Evolutionary conservation across 2,329 filamentous ascomycete species (phyloP).

Genomic region (Periconia sp.): DNA sequence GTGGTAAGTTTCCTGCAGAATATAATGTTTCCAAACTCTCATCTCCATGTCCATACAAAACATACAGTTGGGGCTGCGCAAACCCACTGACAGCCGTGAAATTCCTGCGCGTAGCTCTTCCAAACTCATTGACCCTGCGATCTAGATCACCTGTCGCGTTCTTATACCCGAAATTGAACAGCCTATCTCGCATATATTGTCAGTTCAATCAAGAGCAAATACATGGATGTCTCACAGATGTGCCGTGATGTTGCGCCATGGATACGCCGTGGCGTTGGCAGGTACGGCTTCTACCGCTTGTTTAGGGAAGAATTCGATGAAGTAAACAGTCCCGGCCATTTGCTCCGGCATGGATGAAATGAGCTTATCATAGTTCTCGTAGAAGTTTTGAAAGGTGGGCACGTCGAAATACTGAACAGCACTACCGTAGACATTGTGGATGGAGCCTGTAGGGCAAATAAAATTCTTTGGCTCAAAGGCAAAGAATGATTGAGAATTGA

Average conservation of each 20-base stretch:
- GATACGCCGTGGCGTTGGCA: constrained; percentile 2
- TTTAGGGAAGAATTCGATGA: constrained; percentile 8
- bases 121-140: not conserved
- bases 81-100: not conserved
- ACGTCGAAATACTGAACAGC: constrained; percentile 2
- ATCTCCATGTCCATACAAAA: constrained; percentile 1
- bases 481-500: not conserved
- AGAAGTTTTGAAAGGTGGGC: constrained; percentile 4
- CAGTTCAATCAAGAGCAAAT: not conserved
- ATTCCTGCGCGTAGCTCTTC: not conserved
- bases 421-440: constrained; percentile 9
- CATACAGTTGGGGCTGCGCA: not conserved
- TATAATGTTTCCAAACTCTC: not conserved
- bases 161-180: constrained; percentile 1
- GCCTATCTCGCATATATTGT: constrained; percentile 1
- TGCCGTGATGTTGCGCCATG: constrained; percentile 8
- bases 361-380: constrained; percentile 1
- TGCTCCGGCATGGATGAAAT: constrained; percentile 1
- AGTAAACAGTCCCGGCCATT: constrained; percentile 5
- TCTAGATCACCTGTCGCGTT: not conserved
- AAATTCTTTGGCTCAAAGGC: not conserved
- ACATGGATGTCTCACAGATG: constrained; percentile 3
- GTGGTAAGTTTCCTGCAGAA: not conserved
- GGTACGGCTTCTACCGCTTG: constrained; percentile 3
- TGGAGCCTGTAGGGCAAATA: not conserved